Evolutionary conservation across 805 yeast species (phyloP).

Genomic region (Pichia deserticola): DNA sequence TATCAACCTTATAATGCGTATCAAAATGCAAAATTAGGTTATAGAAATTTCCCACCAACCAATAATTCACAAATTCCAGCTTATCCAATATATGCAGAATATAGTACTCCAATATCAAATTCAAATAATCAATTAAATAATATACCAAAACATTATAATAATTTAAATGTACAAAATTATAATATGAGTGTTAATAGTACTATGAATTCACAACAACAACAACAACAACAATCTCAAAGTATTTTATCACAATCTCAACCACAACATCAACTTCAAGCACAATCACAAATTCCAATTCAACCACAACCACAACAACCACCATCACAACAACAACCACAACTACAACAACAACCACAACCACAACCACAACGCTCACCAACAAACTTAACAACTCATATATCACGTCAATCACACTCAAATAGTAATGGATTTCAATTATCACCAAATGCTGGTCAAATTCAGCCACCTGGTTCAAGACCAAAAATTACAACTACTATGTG

Average conservation of each 20-base stretch:
- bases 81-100: not conserved
- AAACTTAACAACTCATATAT: not conserved
- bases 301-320: not conserved
- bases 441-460: conserved; percentile 32
- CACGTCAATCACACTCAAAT: too few relatives aligned
- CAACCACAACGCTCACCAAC: conserved; percentile 8
- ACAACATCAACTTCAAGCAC: conserved; percentile 12
- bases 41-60: not conserved
- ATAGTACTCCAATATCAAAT: not conserved
- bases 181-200: not conserved
- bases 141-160: not conserved
- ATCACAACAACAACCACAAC: conserved; percentile 9
- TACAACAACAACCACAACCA: conserved; percentile 3
- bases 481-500: conserved; percentile 67
- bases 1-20: not conserved
- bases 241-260: not conserved
- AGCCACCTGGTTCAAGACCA: conserved; percentile 40
- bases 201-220: not conserved
- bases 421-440: conserved; percentile 14
- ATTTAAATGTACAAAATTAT: not conserved
- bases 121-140: not conserved
- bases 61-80: not conserved
- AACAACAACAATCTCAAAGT: conserved; percentile 10
- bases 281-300: conserved; percentile 13
- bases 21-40: not conserved